Evolutionary conservation across 768 basidiomycete species (phyloP).

Genomic region (Filobasidium floriforme): DNA sequence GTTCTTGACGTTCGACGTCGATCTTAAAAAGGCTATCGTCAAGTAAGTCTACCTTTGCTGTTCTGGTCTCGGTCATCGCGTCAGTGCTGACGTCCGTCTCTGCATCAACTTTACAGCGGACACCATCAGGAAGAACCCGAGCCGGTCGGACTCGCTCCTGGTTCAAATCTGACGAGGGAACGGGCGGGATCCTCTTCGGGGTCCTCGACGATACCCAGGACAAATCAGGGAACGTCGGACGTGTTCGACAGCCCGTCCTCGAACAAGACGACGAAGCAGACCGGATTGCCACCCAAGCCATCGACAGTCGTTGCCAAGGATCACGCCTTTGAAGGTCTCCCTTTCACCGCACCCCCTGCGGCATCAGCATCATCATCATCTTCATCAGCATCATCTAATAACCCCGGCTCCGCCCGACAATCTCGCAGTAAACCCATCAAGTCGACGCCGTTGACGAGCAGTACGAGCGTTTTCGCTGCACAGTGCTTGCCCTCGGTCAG

Average conservation of each 20-base stretch:
- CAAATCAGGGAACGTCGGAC: too few relatives aligned
- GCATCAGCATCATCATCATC: neutral
- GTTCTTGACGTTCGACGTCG: neutral
- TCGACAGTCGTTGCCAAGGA: neutral
- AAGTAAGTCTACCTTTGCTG: too few relatives aligned
- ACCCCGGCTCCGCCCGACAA: neutral
- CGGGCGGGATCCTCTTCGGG: too few relatives aligned
- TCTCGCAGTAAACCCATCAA: constrained; percentile 2
- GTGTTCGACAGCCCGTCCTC: too few relatives aligned
- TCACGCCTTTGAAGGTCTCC: neutral
- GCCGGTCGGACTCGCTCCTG: neutral
- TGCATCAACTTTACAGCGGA: too few relatives aligned
- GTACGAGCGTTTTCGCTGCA: neutral
- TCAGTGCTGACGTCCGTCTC: too few relatives aligned
- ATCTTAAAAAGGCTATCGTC: neutral
- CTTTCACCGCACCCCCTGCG: neutral
- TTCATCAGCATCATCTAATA: neutral
- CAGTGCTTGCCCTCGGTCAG: neutral
- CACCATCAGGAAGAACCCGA: neutral
- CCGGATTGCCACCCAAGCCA: neutral
- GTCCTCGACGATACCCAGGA: too few relatives aligned
- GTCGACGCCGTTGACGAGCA: constrained; percentile 1
- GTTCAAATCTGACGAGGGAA: neutral
- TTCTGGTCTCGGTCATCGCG: too few relatives aligned
- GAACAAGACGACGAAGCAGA: neutral